Evolutionary conservation across 257 asterid species (phyloP).

Genomic region (Solanum chaucha): DNA sequence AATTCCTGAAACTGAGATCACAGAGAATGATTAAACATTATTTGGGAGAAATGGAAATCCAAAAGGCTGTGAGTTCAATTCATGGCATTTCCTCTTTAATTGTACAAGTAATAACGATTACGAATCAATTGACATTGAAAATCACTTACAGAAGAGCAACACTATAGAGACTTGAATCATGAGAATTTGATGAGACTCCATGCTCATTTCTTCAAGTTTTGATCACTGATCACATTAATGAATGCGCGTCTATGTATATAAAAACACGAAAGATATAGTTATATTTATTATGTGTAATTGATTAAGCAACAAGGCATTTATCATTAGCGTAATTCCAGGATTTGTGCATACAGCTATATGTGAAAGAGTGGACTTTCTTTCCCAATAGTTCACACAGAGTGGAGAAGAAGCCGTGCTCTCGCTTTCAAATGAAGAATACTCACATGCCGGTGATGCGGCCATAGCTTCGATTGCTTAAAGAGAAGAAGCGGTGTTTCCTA

Average conservation of each 20-base stretch:
- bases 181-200: background rate
- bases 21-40: background rate
- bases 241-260: background rate
- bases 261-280: background rate
- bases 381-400: background rate
- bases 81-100: background rate
- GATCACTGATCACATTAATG: background rate
- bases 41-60: background rate
- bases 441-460: background rate
- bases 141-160: background rate
- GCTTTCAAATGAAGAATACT: constrained; percentile 4
- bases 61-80: background rate
- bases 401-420: background rate
- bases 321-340: background rate
- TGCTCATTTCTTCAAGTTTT: background rate
- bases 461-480: background rate
- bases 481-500: constrained; percentile 2
- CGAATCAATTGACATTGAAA: background rate
- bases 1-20: constrained; percentile 12
- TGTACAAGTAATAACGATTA: background rate
- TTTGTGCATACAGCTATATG: background rate
- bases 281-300: background rate
- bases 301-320: background rate
- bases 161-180: background rate
- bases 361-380: background rate